These are phyloP conservation scores for Alternaria brassicicola DNA, from an alignment of 2,329 filamentous ascomycete genomes.

Conservation along the genomic window DNA sequence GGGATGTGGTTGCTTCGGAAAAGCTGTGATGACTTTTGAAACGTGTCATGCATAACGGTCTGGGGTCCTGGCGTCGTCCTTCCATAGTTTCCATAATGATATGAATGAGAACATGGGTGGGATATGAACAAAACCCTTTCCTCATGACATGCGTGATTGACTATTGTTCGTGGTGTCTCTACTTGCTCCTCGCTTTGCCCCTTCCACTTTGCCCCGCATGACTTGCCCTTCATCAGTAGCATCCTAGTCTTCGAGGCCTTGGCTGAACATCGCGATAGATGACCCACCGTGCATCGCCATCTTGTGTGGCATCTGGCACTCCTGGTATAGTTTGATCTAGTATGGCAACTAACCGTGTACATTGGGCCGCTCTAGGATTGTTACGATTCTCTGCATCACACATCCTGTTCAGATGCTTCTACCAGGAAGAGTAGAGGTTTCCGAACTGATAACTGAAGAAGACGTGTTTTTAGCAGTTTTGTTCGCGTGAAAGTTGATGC, in stretches of 20 bases:
- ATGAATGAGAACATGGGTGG: constrained; percentile 48
- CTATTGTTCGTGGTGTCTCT: neutral
- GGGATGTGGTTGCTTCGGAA: constrained; percentile 48
- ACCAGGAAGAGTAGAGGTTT: neutral
- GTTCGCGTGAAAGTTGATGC: neutral
- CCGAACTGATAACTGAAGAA: no score
- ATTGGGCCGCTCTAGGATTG: neutral
- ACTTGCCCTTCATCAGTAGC: no score
- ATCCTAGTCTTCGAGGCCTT: neutral
- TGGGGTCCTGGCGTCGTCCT: constrained; percentile 45
- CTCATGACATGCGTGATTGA: neutral
- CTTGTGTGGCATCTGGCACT: neutral
- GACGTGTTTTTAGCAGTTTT: neutral
- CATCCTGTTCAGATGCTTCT: neutral
- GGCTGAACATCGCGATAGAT: neutral
- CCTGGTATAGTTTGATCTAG: neutral
- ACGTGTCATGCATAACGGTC: constrained; percentile 48
- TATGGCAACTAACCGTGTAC: neutral
- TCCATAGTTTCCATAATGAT: constrained; percentile 51
- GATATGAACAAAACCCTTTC: constrained; percentile 17
- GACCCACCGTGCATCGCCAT: neutral
- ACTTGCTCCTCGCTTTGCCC: neutral
- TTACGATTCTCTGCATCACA: neutral
- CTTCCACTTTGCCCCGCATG: neutral
- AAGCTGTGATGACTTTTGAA: constrained; percentile 46